Percentiles rank a stretch among this genome's conserved stretches.
Conservation (phyloP, 257 asterid genomes). For the Gardenia jasminoides region DNA sequence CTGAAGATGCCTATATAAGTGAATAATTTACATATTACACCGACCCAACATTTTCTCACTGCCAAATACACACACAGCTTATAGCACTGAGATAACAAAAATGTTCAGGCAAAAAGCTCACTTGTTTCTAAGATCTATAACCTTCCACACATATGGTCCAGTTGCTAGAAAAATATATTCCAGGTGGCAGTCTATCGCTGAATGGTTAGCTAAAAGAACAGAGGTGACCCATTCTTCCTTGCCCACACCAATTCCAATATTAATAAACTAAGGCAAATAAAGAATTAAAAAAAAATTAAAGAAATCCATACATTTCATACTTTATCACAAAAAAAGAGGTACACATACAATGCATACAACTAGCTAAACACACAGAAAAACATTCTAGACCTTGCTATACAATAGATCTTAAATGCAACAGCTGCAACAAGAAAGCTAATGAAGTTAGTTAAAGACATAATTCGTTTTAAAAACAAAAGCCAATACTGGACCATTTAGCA, state of each 20-base stretch:
- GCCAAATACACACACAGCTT: not conserved
- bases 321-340: too few species aligned
- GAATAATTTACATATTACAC: too few species aligned
- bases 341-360: too few species aligned
- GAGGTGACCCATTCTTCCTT: not conserved
- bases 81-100: not conserved
- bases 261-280: not conserved
- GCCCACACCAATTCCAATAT: not conserved
- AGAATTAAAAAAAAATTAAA: too few species aligned
- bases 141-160: too few species aligned
- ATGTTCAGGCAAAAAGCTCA: not conserved
- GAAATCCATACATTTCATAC: not conserved
- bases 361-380: too few species aligned
- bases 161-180: not conserved
- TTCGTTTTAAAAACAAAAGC: too few species aligned
- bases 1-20: not conserved
- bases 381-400: too few species aligned
- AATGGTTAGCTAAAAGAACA: not conserved
- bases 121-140: not conserved
- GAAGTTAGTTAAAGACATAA: too few species aligned
- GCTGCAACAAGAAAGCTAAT: too few species aligned
- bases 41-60: not conserved
- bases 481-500: too few species aligned
- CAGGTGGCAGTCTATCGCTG: not conserved
- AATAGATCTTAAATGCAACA: too few species aligned